phyloP scores from a whole-genome alignment of 164 flowering plant species.

The Stephania yunnanensis region DNA sequence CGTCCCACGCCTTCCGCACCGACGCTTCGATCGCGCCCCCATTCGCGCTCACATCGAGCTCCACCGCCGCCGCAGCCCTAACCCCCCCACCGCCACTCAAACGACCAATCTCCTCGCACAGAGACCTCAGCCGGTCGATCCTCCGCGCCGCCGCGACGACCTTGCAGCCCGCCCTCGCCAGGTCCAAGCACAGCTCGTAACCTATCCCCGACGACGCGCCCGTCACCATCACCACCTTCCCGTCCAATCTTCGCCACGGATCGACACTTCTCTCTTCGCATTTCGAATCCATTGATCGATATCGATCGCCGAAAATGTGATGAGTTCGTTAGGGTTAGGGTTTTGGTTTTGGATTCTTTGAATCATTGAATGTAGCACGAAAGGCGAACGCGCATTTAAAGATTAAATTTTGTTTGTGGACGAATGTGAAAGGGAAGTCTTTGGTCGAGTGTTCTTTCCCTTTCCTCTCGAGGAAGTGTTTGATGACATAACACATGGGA shows the following conservation, averaged over 20 bases:
- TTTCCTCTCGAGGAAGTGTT: too few species aligned
- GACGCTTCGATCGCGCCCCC: constrained; percentile 37
- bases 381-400: too few species aligned
- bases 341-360: too few species aligned
- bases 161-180: constrained; percentile 64
- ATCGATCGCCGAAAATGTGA: too few species aligned
- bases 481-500: too few species aligned
- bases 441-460: too few species aligned
- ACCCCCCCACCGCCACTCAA: not conserved
- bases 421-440: too few species aligned
- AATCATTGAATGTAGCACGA: too few species aligned
- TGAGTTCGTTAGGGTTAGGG: too few species aligned
- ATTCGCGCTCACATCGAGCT: constrained; percentile 51
- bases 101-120: constrained; percentile 57
- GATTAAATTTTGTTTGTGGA: too few species aligned
- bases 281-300: not conserved
- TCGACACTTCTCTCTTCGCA: constrained; percentile 21
- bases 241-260: constrained; percentile 40
- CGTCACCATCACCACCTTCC: constrained; percentile 62
- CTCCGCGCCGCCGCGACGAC: constrained; percentile 78
- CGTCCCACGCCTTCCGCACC: constrained; percentile 63
- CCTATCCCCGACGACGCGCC: constrained; percentile 82
- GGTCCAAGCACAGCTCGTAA: constrained; percentile 51
- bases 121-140: constrained; percentile 46
- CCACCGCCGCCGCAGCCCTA: constrained; percentile 18